phyloP scores from a whole-genome alignment of 345 rosid species.

The Eucalyptus tenuipes region DNA sequence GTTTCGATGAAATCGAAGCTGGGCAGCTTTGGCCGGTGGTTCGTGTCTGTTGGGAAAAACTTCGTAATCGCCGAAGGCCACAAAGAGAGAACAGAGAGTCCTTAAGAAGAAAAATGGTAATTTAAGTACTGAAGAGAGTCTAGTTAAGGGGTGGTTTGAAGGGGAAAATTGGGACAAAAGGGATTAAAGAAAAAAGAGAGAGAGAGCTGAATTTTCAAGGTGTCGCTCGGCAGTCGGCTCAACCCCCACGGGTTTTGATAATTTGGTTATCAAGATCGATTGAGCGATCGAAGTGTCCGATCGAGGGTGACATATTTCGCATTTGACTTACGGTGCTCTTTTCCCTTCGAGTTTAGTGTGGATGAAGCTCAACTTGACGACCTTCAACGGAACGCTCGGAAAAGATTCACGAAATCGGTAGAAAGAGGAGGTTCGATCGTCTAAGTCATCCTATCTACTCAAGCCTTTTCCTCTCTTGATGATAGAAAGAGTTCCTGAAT shows the following conservation, averaged over 20 bases:
- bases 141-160: neutral
- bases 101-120: neutral
- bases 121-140: neutral
- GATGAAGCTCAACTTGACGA: neutral
- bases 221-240: neutral
- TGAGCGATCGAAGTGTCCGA: neutral
- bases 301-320: neutral
- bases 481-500: too few relatives aligned
- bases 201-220: neutral
- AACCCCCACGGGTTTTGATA: neutral
- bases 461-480: too few relatives aligned
- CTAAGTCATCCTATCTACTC: neutral
- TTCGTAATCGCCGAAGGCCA: slow-evolving; percentile 6
- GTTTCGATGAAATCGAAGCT: slow-evolving; percentile 28
- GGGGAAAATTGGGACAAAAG: neutral
- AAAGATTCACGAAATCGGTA: too few relatives aligned
- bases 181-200: neutral
- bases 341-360: neutral
- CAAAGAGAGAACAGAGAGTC: neutral
- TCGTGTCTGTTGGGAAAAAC: neutral
- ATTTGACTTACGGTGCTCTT: neutral
- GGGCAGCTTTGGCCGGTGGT: neutral
- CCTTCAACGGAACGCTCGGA: fast-evolving
- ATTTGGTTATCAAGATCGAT: neutral
- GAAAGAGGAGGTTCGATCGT: neutral